Conservation (phyloP, 768 basidiomycete genomes). For the Kondoa malvinella region DNA sequence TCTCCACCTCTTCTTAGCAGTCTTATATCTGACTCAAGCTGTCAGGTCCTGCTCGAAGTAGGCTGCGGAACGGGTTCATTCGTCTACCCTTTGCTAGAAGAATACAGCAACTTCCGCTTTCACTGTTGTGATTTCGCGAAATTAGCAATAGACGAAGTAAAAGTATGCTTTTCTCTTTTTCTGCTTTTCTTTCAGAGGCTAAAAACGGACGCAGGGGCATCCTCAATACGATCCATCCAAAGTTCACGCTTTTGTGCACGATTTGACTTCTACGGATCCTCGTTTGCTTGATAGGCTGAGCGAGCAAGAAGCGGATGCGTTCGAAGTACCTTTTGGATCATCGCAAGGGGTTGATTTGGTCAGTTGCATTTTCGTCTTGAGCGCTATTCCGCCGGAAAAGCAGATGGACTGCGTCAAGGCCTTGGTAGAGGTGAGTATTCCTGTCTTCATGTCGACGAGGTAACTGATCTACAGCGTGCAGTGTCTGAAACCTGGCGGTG, state of each 20-base stretch:
- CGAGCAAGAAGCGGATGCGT: neutral
- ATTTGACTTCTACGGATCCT: neutral
- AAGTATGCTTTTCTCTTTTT: neutral
- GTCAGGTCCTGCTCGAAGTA: constrained; percentile 1
- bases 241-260: constrained; percentile 10
- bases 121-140: constrained; percentile 3
- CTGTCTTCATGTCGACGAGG: neutral
- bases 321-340: neutral
- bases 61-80: neutral
- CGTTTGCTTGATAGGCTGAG: neutral
- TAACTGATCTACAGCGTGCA: neutral
- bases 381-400: constrained; percentile 3
- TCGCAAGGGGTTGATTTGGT: neutral
- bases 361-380: constrained; percentile 1
- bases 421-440: neutral
- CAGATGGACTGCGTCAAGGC: neutral
- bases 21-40: neutral
- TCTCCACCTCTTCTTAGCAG: neutral
- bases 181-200: neutral
- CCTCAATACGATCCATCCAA: neutral
- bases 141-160: neutral
- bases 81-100: constrained; percentile 3
- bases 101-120: neutral
- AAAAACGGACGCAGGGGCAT: neutral
- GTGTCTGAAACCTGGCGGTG: constrained; percentile 3